These are phyloP conservation scores for Clarireedia hainanense DNA, from an alignment of 2,329 filamentous ascomycete genomes.

Conservation along the genomic window DNA sequence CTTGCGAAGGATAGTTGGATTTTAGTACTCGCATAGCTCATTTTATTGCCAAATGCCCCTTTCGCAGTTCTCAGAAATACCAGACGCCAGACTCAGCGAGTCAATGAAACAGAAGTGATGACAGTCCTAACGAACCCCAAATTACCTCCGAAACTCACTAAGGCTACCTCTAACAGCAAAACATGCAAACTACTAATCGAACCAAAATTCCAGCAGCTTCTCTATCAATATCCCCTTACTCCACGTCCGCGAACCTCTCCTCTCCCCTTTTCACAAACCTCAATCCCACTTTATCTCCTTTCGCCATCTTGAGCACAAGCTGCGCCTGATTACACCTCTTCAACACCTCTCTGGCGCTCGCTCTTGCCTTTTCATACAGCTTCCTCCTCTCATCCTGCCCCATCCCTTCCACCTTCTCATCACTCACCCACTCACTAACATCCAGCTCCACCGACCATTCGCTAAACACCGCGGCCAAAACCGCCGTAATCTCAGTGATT, in stretches of 20 bases:
- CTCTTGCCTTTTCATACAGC: conserved; percentile 20
- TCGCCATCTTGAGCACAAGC: conserved; percentile 21
- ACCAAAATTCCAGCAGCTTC: not conserved
- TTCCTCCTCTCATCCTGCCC: conserved; percentile 12
- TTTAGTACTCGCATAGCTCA: no score
- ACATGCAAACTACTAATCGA: no score
- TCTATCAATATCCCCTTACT: not conserved
- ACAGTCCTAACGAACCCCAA: no score
- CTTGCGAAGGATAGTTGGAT: no score
- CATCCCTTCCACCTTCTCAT: conserved; percentile 23
- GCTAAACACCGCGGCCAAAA: conserved; percentile 24
- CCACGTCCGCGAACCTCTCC: conserved; percentile 19
- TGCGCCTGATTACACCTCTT: conserved; percentile 12
- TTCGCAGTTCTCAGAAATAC: no score
- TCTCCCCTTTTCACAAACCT: conserved; percentile 22
- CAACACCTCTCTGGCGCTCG: conserved; percentile 15
- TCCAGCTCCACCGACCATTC: conserved; percentile 25
- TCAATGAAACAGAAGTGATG: no score
- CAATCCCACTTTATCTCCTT: conserved; percentile 18
- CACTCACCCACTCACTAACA: conserved; percentile 23
- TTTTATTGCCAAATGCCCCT: no score
- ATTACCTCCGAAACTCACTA: no score
- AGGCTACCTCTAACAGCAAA: no score
- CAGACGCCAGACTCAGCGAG: no score
- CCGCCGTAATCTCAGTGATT: conserved; percentile 30